These are phyloP conservation scores for Hymenoscyphus infarciens DNA, from an alignment of 2,329 filamentous ascomycete species.

Conservation along the genomic window DNA sequence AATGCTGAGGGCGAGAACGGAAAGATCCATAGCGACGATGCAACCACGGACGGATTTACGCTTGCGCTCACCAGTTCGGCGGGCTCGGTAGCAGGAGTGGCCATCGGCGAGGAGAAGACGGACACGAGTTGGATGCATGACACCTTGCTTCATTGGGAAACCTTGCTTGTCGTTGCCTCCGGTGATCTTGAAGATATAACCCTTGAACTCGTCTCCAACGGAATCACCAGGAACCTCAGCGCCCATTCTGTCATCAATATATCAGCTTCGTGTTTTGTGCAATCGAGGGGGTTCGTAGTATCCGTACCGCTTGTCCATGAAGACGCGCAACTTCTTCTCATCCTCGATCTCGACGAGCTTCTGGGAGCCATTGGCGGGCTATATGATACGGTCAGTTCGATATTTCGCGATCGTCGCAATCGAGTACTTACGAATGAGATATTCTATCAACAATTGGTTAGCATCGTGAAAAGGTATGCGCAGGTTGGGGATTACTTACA, in stretches of 20 bases:
- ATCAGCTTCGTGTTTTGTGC: constrained; percentile 21
- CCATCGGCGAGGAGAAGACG: constrained; percentile 91
- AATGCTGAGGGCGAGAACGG: constrained; percentile 89
- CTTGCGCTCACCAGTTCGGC: constrained; percentile 98
- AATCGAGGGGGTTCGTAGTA: constrained; percentile 45
- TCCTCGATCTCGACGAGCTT: constrained; percentile 99
- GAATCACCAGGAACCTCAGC: constrained; percentile 89
- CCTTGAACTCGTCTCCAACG: constrained; percentile 99
- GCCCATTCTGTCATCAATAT: constrained; percentile 62
- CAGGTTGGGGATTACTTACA: constrained; percentile 24
- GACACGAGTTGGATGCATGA: constrained; percentile 98
- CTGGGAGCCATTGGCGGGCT: constrained; percentile 97
- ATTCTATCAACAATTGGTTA: constrained; percentile 30
- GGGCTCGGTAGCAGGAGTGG: constrained; percentile 99
- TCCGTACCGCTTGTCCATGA: constrained; percentile 86
- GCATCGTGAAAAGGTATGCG: constrained; percentile 12
- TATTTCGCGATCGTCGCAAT: constrained; percentile 10
- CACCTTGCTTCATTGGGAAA: constrained; percentile 99
- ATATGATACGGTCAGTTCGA: constrained; percentile 24
- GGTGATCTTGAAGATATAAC: constrained; percentile 99
- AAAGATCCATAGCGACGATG: constrained; percentile 94
- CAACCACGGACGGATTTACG: constrained; percentile 98
- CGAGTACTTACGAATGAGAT: constrained; percentile 34
- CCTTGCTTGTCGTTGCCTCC: constrained; percentile 99
- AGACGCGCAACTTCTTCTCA: constrained; percentile 98